phyloP scores from a whole-genome alignment of 345 rosid genomes.

The Excoecaria cochinchinensis region DNA sequence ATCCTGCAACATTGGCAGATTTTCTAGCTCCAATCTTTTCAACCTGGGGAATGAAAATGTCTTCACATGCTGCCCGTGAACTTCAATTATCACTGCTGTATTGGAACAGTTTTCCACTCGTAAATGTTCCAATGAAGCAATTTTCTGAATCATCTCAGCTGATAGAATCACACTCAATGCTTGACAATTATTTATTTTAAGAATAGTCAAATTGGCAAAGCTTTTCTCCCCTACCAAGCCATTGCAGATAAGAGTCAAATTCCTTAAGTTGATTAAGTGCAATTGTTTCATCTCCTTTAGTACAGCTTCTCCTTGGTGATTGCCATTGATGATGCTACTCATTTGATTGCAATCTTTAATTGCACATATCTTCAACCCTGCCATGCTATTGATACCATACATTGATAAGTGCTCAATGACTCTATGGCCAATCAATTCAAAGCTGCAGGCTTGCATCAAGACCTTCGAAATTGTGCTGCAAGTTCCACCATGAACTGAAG shows the following conservation, averaged over 20 bases:
- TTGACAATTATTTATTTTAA: not conserved
- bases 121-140: not conserved
- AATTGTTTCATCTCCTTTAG: constrained; percentile 9
- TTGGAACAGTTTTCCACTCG: constrained; percentile 10
- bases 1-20: not conserved
- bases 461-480: constrained; percentile 11
- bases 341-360: constrained; percentile 25
- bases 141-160: not conserved
- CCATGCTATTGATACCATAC: constrained; percentile 13
- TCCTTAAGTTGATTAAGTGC: constrained; percentile 5
- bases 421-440: constrained; percentile 30
- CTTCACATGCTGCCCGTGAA: not conserved
- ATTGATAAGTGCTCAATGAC: constrained; percentile 17
- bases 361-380: constrained; percentile 27
- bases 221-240: constrained; percentile 3
- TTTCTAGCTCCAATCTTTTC: constrained; percentile 8
- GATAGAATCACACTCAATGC: constrained; percentile 8
- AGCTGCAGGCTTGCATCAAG: constrained; percentile 23
- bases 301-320: not conserved
- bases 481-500: not conserved
- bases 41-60: not conserved
- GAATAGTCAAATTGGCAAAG: constrained; percentile 9
- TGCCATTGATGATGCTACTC: constrained; percentile 10
- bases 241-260: constrained; percentile 4
- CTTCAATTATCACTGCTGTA: not conserved